Percentiles rank a stretch among this genome's conserved stretches.
Evolutionary conservation across 2,329 filamentous ascomycete species (phyloP).

Genomic region (Aspergillus udagawae): DNA sequence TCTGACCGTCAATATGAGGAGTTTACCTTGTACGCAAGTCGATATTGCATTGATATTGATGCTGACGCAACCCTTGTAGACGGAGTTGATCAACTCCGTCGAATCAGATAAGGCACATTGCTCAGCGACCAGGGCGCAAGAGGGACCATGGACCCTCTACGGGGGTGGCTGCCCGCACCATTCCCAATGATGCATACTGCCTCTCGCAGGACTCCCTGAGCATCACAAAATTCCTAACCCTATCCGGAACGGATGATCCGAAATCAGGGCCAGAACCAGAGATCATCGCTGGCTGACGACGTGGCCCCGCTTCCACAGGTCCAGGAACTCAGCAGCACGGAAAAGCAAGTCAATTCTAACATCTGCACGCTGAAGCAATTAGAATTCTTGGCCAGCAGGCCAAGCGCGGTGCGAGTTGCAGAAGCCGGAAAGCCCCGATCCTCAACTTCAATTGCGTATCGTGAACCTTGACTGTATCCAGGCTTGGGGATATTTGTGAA

Average conservation of each 20-base stretch:
- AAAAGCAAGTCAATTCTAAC: background rate
- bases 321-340: background rate
- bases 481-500: no score
- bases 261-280: background rate
- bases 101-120: background rate
- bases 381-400: background rate
- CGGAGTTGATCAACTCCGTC: background rate
- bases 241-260: background rate
- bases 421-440: background rate
- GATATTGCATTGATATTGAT: background rate
- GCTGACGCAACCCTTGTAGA: background rate
- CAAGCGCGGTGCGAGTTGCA: background rate
- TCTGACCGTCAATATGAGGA: background rate
- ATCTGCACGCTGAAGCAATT: background rate
- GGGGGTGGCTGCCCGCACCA: background rate
- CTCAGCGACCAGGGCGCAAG: background rate
- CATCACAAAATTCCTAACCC: background rate
- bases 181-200: background rate
- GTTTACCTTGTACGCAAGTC: background rate
- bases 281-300: slow-evolving; percentile 7
- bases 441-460: background rate
- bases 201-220: background rate
- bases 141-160: background rate
- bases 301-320: background rate
- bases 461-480: no score